These are phyloP conservation scores for Hemerocallis citrina DNA, from an alignment of 106 monocot genomes.

Conservation along the genomic window DNA sequence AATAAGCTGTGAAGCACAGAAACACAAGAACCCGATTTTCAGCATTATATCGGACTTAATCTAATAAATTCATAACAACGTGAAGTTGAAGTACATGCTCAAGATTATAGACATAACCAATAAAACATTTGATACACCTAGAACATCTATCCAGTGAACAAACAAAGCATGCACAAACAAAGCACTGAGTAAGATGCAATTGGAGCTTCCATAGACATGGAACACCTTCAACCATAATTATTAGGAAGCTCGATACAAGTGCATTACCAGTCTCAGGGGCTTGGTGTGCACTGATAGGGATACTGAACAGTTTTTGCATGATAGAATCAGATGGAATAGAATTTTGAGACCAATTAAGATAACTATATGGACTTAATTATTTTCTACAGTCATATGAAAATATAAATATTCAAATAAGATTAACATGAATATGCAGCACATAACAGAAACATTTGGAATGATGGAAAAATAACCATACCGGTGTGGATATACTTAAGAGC, in stretches of 20 bases:
- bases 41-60: no score
- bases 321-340: neutral
- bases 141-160: no score
- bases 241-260: no score
- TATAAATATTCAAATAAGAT: neutral
- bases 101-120: neutral
- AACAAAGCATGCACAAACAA: no score
- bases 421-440: neutral
- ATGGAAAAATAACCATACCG: slow-evolving; percentile 13
- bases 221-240: no score
- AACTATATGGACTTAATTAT: neutral
- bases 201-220: no score
- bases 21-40: no score
- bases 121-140: neutral
- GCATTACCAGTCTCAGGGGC: no score
- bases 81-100: neutral
- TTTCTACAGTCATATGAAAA: neutral
- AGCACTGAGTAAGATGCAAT: no score
- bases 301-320: no score
- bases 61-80: neutral
- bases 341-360: neutral
- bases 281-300: no score
- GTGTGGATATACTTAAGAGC: slow-evolving; percentile 50
- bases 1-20: no score
- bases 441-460: neutral